Evolutionary conservation across 1,284 basidiomycete species (phyloP).

Genomic region (Rhodotorula sp.): DNA sequence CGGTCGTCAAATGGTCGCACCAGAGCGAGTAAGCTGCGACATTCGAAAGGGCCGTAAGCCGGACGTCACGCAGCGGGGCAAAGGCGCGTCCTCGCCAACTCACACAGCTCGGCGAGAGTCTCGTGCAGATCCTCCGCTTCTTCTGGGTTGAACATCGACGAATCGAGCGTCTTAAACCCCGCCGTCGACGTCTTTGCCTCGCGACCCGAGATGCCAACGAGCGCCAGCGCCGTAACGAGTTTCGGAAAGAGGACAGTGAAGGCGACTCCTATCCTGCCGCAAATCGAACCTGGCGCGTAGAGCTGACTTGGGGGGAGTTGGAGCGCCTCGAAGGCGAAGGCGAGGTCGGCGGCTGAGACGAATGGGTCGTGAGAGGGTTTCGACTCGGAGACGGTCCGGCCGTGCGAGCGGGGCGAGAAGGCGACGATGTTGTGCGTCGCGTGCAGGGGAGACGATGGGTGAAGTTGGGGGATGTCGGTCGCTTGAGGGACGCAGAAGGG

Average conservation of each 20-base stretch:
- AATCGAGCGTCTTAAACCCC: constrained; percentile 5
- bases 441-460: not conserved
- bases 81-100: not conserved
- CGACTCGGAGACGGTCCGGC: constrained; percentile 2
- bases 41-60: not conserved
- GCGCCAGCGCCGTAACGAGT: not conserved
- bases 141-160: constrained; percentile 2
- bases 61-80: too few relatives aligned
- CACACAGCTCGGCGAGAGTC: constrained; percentile 5
- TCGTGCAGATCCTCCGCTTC: constrained; percentile 7
- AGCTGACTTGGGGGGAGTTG: constrained; percentile 5
- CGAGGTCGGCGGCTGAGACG: constrained; percentile 24
- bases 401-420: constrained; percentile 18
- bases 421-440: constrained; percentile 14
- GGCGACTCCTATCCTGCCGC: constrained; percentile 15
- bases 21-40: not conserved
- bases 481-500: constrained; percentile 3
- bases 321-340: constrained; percentile 23
- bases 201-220: not conserved
- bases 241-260: constrained; percentile 20
- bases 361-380: constrained; percentile 12
- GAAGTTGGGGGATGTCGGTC: constrained; percentile 4
- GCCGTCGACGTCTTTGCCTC: not conserved
- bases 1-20: not conserved
- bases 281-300: constrained; percentile 15